Conservation (phyloP, 2,329 filamentous ascomycete genomes). For the Aspergillus ochraceus region DNA sequence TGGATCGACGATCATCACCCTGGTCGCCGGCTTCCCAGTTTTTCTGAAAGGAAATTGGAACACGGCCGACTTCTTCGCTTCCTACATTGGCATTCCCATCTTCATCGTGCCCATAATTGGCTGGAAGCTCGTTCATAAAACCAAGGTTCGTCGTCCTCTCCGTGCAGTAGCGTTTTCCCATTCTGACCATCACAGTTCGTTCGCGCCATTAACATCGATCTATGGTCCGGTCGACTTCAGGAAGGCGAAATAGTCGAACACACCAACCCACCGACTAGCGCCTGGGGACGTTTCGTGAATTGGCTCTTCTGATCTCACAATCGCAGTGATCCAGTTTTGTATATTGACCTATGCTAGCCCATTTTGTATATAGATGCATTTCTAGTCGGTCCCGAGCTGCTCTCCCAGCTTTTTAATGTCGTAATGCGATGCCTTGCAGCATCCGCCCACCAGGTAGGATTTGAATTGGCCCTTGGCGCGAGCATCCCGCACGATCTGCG, state of each 20-base stretch:
- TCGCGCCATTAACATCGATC: slow-evolving; percentile 28
- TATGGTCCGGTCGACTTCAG: slow-evolving; percentile 34
- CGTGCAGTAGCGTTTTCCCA: neutral
- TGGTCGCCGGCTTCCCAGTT: slow-evolving; percentile 68
- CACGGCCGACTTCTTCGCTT: slow-evolving; percentile 39
- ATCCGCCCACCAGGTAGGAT: slow-evolving; percentile 46
- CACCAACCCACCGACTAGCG: slow-evolving; percentile 15
- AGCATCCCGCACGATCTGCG: slow-evolving; percentile 32
- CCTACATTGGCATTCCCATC: slow-evolving; percentile 45
- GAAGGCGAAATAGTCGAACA: slow-evolving; percentile 29
- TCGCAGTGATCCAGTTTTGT: slow-evolving; percentile 5
- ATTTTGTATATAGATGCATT: slow-evolving; percentile 21
- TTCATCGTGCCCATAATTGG: slow-evolving; percentile 43
- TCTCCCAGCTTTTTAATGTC: slow-evolving; percentile 34
- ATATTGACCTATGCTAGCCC: slow-evolving; percentile 12
- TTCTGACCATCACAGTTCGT: slow-evolving; percentile 20
- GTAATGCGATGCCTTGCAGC: slow-evolving; percentile 46
- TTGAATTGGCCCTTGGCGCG: slow-evolving; percentile 27
- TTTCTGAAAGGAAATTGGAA: slow-evolving; percentile 36
- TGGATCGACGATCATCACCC: slow-evolving; percentile 59
- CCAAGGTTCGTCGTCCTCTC: slow-evolving; percentile 28
- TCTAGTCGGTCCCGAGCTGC: slow-evolving; percentile 15
- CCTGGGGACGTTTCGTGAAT: slow-evolving; percentile 25
- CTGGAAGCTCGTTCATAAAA: slow-evolving; percentile 43
- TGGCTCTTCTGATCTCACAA: slow-evolving; percentile 24